phyloP scores from a whole-genome alignment of 106 monocot species.

The Alisma plantagoaquatica region DNA sequence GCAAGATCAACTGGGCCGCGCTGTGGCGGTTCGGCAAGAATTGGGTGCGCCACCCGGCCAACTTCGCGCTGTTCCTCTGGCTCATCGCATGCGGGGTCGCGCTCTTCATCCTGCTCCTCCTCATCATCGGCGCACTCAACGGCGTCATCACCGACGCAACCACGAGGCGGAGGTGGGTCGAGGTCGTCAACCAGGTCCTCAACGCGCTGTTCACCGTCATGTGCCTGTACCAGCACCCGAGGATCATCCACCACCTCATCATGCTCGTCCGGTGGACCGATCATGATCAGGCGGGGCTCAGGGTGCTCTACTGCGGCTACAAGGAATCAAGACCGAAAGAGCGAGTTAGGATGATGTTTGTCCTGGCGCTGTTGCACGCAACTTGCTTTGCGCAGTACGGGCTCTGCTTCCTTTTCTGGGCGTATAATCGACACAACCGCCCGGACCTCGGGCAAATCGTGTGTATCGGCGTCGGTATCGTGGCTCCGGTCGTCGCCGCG shows the following conservation, averaged over 20 bases:
- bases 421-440: neutral
- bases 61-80: slow-evolving; percentile 18
- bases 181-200: slow-evolving; percentile 15
- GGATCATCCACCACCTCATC: slow-evolving; percentile 8
- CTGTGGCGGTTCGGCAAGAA: slow-evolving; percentile 7
- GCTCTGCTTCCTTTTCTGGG: slow-evolving; percentile 11
- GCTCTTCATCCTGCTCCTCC: slow-evolving; percentile 6
- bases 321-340: neutral
- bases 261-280: slow-evolving; percentile 1
- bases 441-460: neutral
- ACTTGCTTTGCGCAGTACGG: slow-evolving; percentile 18
- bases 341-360: slow-evolving; percentile 6
- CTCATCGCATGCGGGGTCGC: neutral
- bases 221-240: slow-evolving; percentile 23
- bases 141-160: neutral
- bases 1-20: slow-evolving; percentile 6
- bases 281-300: slow-evolving; percentile 5
- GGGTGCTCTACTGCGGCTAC: slow-evolving; percentile 6
- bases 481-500: slow-evolving; percentile 8
- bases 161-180: slow-evolving; percentile 11
- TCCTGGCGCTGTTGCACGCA: slow-evolving; percentile 6
- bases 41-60: slow-evolving; percentile 14
- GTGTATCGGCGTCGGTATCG: slow-evolving; percentile 5
- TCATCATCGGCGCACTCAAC: slow-evolving; percentile 6
- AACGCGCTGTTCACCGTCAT: slow-evolving; percentile 25